Evolutionary conservation across 1,139 yeast genomes (phyloP), one percentile per base, ranked within the genome.

Genomic region (Yamadazyma sp.): DNA sequence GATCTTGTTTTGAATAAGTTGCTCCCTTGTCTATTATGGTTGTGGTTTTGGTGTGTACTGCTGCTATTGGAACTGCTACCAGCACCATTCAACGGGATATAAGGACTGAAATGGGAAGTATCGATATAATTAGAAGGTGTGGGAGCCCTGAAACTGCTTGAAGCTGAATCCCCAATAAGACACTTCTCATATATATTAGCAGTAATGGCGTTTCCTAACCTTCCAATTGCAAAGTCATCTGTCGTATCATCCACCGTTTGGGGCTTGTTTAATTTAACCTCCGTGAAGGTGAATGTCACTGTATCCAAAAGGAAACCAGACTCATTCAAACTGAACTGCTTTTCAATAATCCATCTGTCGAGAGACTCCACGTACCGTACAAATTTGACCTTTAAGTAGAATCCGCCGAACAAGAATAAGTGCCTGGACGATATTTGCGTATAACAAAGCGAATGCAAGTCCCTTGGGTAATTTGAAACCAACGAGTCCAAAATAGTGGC

Each of bases 391-490:
- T 47, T 46, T 17, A 72, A 45, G 43, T 51, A 54, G 49, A 67
- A 72, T 3, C 77, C 77, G 4, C 77, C 77, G 42, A 58, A 69
- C 42, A 66, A 66, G 46, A 72, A 69, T 10, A 64, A 55, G 45
- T 71, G 75, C 17, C 59, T 50, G 10, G 59, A 54, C 0, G 75
- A 63, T 9, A 72, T 58, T 33, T 54, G 56, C 8, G 70, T 56
- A 27, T 63, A 54, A 1, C 53, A 39, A 54, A 66, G 53, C n/a
- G 57, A 50, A 44, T 58, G 55, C 23, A 69, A 52, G 36, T 62
- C 61, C 3, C 52, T 46, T 0, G 75, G 75, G 17, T 49, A 46
- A 22, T 51, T 47, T 28, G 55, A 44, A 11, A 45, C 43, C 18
- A 45, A 39, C 2, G 58, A 53, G 40, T 66, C 70, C 41, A 66